phyloP scores from a whole-genome alignment of 1,284 basidiomycete species.

The Sporisorium scitamineum region DNA sequence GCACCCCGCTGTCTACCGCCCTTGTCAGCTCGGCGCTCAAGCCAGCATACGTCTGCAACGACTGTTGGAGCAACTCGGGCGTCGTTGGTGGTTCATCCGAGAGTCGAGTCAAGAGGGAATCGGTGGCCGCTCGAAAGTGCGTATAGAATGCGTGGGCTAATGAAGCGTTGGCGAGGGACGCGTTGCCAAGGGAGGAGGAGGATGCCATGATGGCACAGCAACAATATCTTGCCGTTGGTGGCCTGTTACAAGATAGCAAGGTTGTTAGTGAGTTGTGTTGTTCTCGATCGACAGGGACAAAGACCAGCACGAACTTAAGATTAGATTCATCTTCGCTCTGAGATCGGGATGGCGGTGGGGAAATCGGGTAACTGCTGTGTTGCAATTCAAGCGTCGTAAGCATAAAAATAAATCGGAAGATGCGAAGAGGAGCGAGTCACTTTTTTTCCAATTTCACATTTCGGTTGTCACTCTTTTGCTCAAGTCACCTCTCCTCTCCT shows the following conservation, averaged over 20 bases:
- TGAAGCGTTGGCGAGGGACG: conserved; percentile 22
- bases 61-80: conserved; percentile 14
- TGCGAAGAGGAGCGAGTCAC: conserved; percentile 8
- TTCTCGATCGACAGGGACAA: neutral
- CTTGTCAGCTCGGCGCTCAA: conserved; percentile 25
- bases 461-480: neutral
- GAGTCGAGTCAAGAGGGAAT: conserved; percentile 13
- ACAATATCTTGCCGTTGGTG: neutral
- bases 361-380: neutral
- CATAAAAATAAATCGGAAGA: neutral
- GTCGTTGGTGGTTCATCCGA: neutral
- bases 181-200: conserved; percentile 31
- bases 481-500: neutral
- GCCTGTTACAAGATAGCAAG: neutral
- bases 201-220: conserved; percentile 27
- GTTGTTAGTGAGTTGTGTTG: neutral
- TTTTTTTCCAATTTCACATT: conserved; percentile 8
- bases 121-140: conserved; percentile 15
- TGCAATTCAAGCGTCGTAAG: too few species aligned
- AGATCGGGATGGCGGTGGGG: neutral
- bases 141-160: conserved; percentile 40
- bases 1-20: conserved; percentile 31
- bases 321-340: neutral
- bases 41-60: conserved; percentile 22
- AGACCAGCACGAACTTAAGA: neutral